A percentile compares a stretch with the other conserved stretches of the same genome.
Conservation (phyloP, 2,329 filamentous ascomycete genomes). For the Fusarium anguioides region DNA sequence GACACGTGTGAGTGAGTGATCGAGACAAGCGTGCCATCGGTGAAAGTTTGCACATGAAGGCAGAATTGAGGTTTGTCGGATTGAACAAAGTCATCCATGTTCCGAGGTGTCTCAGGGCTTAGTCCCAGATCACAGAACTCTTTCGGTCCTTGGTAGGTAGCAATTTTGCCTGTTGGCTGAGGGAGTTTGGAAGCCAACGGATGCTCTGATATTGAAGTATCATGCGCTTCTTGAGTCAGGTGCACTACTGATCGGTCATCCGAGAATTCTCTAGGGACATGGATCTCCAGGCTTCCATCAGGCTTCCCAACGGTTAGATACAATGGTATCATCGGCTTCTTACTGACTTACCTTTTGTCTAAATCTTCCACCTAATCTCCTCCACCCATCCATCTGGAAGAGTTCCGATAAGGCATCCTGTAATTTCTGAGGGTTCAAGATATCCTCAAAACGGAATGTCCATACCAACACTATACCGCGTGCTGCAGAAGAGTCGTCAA, state of each 20-base stretch:
- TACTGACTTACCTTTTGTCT: background rate
- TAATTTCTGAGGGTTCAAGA: constrained; percentile 9
- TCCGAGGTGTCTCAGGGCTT: background rate
- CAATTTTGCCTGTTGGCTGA: background rate
- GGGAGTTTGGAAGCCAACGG: constrained; percentile 12
- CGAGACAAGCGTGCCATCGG: constrained; percentile 21
- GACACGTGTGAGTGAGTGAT: constrained; percentile 15
- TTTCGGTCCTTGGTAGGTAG: constrained; percentile 8
- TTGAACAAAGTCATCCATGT: constrained; percentile 14
- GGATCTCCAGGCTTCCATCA: constrained; percentile 13
- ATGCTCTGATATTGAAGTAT: background rate
- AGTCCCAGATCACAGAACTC: constrained; percentile 19
- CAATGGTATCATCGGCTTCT: rapidly evolving
- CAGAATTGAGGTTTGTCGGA: constrained; percentile 18
- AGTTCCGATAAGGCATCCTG: constrained; percentile 2
- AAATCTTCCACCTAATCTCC: constrained; percentile 21
- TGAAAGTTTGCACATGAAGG: constrained; percentile 20
- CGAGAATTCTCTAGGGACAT: constrained; percentile 1
- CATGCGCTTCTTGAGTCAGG: constrained; percentile 7
- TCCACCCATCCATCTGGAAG: constrained; percentile 11
- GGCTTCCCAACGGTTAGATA: background rate
- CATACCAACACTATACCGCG: constrained; percentile 20
- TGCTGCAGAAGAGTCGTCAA: constrained; percentile 17
- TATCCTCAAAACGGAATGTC: constrained; percentile 24
- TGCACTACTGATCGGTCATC: background rate